phyloP scores from a whole-genome alignment of 2,329 filamentous ascomycete genomes.

The Fusarium palustre region DNA sequence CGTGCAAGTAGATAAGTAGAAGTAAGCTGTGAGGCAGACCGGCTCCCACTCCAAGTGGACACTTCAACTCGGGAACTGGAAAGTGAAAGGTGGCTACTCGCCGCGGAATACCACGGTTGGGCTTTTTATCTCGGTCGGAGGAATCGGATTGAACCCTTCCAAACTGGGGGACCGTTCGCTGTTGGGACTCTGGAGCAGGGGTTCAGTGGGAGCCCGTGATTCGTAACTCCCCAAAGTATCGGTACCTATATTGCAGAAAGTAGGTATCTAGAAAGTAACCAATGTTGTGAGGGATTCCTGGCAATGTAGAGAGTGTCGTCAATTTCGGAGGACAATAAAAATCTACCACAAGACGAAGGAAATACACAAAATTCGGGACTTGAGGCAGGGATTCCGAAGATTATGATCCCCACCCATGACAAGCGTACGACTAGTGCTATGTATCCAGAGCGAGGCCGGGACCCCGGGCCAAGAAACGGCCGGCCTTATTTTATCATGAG shows the following conservation, averaged over 20 bases:
- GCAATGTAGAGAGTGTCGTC: neutral
- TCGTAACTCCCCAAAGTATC: neutral
- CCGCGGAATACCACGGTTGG: constrained; percentile 30
- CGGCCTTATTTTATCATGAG: constrained; percentile 34
- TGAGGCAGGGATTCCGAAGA: neutral
- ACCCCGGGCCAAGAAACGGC: constrained; percentile 10
- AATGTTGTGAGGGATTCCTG: neutral
- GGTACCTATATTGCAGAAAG: neutral
- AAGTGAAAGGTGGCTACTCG: constrained; percentile 6
- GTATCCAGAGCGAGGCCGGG: constrained; percentile 6
- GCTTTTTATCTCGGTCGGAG: constrained; percentile 20
- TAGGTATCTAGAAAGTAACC: neutral
- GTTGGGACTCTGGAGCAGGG: constrained; percentile 30
- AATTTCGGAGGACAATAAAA: neutral
- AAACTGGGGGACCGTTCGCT: constrained; percentile 15
- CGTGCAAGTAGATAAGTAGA: neutral
- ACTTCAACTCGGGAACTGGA: constrained; percentile 6
- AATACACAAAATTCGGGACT: neutral
- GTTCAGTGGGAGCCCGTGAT: constrained; percentile 4
- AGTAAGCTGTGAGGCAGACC: neutral
- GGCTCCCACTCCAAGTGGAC: constrained; percentile 4
- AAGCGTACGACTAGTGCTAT: neutral
- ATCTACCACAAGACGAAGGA: neutral
- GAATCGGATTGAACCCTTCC: constrained; percentile 13
- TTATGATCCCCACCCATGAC: neutral